These are phyloP conservation scores for Phytophthora chlamydospora DNA, from an alignment of 352 stramenopile genomes.

Conservation along the genomic window DNA sequence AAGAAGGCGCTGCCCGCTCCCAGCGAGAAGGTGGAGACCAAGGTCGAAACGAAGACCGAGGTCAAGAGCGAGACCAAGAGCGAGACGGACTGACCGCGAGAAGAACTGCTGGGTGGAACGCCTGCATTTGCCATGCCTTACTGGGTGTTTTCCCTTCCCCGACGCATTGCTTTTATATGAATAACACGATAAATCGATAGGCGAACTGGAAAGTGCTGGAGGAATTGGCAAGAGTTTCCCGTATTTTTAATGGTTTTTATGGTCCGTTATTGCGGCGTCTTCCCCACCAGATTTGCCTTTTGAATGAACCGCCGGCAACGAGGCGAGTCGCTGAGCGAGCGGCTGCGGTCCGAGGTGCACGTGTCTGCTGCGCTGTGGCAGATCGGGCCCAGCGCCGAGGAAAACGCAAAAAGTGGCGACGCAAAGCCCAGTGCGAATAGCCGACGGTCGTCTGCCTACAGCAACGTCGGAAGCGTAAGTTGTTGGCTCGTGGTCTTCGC, in stretches of 20 bases:
- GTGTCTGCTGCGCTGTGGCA: conserved; percentile 34
- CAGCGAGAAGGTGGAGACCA: conserved; percentile 25
- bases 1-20: conserved; percentile 33
- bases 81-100: conserved; percentile 13
- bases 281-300: neutral
- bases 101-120: conserved; percentile 7
- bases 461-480: conserved; percentile 12
- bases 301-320: conserved; percentile 28
- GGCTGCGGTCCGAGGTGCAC: conserved; percentile 54
- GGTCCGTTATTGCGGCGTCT: conserved; percentile 14
- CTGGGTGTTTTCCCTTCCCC: neutral
- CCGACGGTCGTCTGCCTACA: neutral
- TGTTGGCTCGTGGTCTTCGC: neutral
- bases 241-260: no score
- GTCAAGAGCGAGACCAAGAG: conserved; percentile 20
- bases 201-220: conserved; percentile 5
- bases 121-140: conserved; percentile 8
- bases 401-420: conserved; percentile 8
- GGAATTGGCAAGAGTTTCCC: no score
- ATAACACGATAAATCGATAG: conserved; percentile 21
- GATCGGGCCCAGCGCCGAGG: conserved; percentile 3
- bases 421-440: conserved; percentile 1
- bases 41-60: conserved; percentile 15
- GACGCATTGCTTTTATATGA: conserved; percentile 16
- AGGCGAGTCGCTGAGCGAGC: conserved; percentile 53